These are phyloP conservation scores for Magnolia sinica DNA, from an alignment of 164 flowering plant genomes.

Conservation along the genomic window DNA sequence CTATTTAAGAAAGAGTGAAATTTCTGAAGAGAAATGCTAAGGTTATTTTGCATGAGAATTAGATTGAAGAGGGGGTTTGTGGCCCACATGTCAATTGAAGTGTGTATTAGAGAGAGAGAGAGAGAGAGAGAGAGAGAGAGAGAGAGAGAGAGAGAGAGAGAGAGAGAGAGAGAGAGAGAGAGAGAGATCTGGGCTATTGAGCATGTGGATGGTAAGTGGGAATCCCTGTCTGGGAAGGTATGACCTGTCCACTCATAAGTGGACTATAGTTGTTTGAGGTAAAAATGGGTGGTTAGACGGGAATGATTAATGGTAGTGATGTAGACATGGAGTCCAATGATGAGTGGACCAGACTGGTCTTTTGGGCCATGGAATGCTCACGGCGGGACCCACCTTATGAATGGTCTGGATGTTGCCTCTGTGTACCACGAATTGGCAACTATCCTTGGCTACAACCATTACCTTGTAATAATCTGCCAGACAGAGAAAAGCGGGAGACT, in stretches of 20 bases:
- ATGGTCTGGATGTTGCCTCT: neutral
- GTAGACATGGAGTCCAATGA: neutral
- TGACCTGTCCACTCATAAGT: neutral
- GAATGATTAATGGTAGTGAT: neutral
- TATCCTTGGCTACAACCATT: neutral
- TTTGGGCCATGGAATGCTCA: too few species aligned
- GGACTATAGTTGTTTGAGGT: neutral
- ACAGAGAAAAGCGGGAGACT: too few species aligned
- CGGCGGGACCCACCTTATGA: neutral
- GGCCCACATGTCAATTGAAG: neutral
- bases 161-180: too few species aligned
- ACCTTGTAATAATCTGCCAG: neutral
- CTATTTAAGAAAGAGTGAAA: neutral
- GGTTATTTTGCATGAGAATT: neutral
- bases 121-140: neutral
- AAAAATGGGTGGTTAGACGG: neutral
- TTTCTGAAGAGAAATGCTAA: neutral
- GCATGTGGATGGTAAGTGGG: neutral
- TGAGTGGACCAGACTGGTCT: neutral
- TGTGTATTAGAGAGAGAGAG: neutral
- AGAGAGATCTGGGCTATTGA: neutral
- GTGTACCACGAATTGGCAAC: neutral
- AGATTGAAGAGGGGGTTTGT: neutral
- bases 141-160: neutral
- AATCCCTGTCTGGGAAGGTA: neutral